Evolutionary conservation across 331 rosid species (phyloP).

Genomic region (Arachis monticola): DNA sequence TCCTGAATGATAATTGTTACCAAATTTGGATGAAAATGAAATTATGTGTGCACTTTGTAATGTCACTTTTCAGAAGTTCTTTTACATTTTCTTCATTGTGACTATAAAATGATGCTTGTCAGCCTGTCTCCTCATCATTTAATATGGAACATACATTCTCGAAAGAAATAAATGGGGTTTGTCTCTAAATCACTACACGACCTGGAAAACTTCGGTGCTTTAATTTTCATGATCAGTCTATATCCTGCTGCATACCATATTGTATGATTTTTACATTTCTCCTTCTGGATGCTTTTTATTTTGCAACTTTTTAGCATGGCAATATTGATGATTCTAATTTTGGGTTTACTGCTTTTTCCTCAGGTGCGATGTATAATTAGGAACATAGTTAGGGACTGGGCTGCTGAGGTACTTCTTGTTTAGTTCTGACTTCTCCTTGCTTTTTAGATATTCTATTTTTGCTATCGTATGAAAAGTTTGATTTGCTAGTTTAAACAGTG

Average conservation of each 20-base stretch:
- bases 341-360: slow-evolving; percentile 28
- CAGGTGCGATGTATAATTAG: slow-evolving; percentile 92
- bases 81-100: too few species aligned
- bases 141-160: too few species aligned
- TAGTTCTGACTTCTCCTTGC: background rate
- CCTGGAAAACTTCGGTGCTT: too few species aligned
- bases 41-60: too few species aligned
- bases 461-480: slow-evolving; percentile 17
- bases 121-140: too few species aligned
- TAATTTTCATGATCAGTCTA: too few species aligned
- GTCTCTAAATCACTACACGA: too few species aligned
- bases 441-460: slow-evolving; percentile 6
- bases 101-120: too few species aligned
- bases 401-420: slow-evolving; percentile 67
- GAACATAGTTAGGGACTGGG: slow-evolving; percentile 97
- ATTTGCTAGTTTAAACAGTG: background rate
- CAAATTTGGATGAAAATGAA: too few species aligned
- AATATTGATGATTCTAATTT: slow-evolving; percentile 12
- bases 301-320: slow-evolving; percentile 1
- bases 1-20: too few species aligned
- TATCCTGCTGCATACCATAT: background rate
- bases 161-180: too few species aligned
- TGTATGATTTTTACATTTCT: background rate
- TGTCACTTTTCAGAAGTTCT: too few species aligned
- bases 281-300: background rate